Evolutionary conservation across 768 basidiomycete species (phyloP), one percentile per base, ranked within the genome.

Genomic region (Termitomyces titanicus): DNA sequence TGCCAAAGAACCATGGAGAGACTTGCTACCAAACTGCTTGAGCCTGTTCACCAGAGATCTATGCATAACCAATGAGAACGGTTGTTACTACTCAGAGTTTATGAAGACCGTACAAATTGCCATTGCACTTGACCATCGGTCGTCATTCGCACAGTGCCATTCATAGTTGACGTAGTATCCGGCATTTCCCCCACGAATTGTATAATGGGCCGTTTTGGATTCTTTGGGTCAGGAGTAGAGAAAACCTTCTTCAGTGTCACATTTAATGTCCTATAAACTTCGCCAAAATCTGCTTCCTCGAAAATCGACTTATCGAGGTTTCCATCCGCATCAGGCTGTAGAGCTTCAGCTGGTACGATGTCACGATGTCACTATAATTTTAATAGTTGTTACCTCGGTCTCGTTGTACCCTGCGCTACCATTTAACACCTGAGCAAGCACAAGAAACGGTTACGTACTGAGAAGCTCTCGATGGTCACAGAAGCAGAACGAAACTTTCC

Each of bases 401-500:
- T 68, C 71, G 57, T 88, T 88, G 56, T 79, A 84, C 38, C 49
- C 65, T 66, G 25, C 38, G 2, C 12, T 18, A 38, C 33, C 10
- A 42, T 11, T 50, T 8, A 52, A 35, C 35, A 17, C 35, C 10
- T 25, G 31, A 50, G 13, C 3, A 33, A 15, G 20, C 31, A 18
- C 31, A 27, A 18, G 58, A 49, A 63, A 61, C 25, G 67, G 13
- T 33, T 13, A 72, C 85, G 66, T 62, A 89, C 86, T 69, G 39
- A 86, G 61, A 35, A 89, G 74, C 45, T 84, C 84, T 5, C 84
- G 70, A 62, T 89, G 86, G 64, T 89, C 86, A 50, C 80, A 77
- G 62, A 86, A 89, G 50, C 79, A 83, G 62, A 87, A 88, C n/a
- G 80, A 77, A 12, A 83, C 77, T 4, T 71, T 68, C 88, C 88